phyloP scores from a whole-genome alignment of 1,284 basidiomycete genomes.

The Microbotryomycetes sp. region DNA sequence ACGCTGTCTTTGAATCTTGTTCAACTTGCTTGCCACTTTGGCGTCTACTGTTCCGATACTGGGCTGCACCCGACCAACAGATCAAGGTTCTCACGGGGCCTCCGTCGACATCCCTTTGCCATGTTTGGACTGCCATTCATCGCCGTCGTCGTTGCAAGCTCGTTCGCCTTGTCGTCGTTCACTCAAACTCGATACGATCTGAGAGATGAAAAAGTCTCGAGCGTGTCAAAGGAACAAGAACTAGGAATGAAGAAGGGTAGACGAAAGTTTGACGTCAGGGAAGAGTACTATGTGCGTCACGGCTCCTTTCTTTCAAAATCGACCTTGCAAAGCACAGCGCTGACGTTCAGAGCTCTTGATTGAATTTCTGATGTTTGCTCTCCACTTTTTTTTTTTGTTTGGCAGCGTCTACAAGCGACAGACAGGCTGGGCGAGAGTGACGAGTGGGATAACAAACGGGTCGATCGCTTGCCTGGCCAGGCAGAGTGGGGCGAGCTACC shows the following conservation, averaged over 20 bases:
- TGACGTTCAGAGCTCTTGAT: background rate
- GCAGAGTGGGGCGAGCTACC: conserved; percentile 36
- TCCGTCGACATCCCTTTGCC: conserved; percentile 45
- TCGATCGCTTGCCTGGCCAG: conserved; percentile 34
- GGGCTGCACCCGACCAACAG: too few species aligned
- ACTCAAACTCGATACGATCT: conserved; percentile 88
- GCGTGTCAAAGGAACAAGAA: conserved; percentile 73
- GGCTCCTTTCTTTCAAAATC: too few species aligned
- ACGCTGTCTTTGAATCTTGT: background rate
- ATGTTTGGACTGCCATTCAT: conserved; percentile 82
- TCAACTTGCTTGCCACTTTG: background rate
- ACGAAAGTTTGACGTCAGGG: conserved; percentile 83
- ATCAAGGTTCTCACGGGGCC: conserved; percentile 5
- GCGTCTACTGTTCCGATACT: too few species aligned
- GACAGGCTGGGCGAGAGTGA: conserved; percentile 22
- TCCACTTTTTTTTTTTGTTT: background rate
- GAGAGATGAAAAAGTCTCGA: conserved; percentile 68
- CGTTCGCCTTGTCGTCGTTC: conserved; percentile 74
- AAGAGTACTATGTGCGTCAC: conserved; percentile 85
- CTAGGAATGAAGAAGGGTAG: conserved; percentile 68
- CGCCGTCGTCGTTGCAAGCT: conserved; percentile 72
- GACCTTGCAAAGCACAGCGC: too few species aligned
- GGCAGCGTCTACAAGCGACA: conserved; percentile 28
- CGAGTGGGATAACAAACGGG: conserved; percentile 36
- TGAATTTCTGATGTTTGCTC: background rate